Base-by-base conservation (phyloP, 2,329 filamentous ascomycete genomes). In the Coniochaeta ligniaria region DNA sequence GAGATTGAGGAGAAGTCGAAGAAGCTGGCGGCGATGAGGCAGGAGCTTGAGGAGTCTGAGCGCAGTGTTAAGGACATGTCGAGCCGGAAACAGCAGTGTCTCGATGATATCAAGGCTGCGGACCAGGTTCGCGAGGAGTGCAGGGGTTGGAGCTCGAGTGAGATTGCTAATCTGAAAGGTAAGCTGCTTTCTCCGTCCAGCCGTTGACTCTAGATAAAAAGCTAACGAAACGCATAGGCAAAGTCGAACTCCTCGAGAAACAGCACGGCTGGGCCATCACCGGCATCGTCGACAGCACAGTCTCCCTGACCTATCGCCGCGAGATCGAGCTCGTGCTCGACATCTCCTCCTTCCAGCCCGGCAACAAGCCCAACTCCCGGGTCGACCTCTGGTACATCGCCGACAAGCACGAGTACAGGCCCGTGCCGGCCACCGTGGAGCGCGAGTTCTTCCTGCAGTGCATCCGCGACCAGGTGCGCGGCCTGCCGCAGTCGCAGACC, bases 121-220 rank as follows among this genome's bases (percentile, higher is more conserved):
- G 92, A 97, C 72, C 87, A 86, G 64, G 80, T 96, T 28, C 85
- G 90, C 63, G 92, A 97, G 71, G 90, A 96, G 68, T 96, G 90
- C 71, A 86, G 93, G 59, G 93, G 94, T 43, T 97, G 93, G 88
- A 94, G 88, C 60, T 85, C 88, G 59, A 87, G 83, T 31, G 95
- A 98, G 74, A 91, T 98, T 64, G 83, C 83, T 64, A 78, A 79
- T 43, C 79, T 96, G n/a, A 92, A 93, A 82, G 83, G 90, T 91
- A 80, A 71, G 78, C 69, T 54, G 36, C 20, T 35, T 16, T 31
- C 38, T 20, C 14, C 9, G 8, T 31, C 6, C 35, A 36, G 33
- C 28, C 6, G 24, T 17, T 38, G 59, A 7, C 28, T 16, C 6
- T 16, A 60, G 22, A 52, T 0, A 2, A 12, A 60, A 61, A 58